These are phyloP conservation scores for Paracorniculantispora psalliotae DNA, from an alignment of 2,329 filamentous ascomycete genomes.

Conservation along the genomic window DNA sequence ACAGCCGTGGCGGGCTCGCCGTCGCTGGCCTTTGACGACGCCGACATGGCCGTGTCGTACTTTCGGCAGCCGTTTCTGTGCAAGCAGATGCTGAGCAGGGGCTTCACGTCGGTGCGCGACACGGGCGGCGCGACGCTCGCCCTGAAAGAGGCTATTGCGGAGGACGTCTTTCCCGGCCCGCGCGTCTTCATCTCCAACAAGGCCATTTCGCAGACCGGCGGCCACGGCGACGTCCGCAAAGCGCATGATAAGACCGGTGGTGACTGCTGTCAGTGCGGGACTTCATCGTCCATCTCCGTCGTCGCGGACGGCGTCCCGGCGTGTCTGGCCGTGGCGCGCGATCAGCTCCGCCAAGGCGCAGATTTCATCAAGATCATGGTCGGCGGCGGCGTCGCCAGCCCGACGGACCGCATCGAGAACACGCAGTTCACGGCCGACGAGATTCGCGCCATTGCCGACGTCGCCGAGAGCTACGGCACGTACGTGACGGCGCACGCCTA, in stretches of 20 bases:
- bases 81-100: conserved; percentile 47
- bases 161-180: conserved; percentile 52
- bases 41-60: conserved; percentile 32
- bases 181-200: conserved; percentile 50
- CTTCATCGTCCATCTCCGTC: conserved; percentile 30
- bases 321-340: conserved; percentile 46
- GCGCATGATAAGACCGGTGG: conserved; percentile 47
- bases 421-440: conserved; percentile 54
- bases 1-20: conserved; percentile 25
- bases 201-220: conserved; percentile 53
- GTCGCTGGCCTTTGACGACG: conserved; percentile 21
- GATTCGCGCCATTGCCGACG: conserved; percentile 47
- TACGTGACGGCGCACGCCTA: conserved; percentile 57
- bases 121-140: conserved; percentile 52
- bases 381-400: conserved; percentile 51
- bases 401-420: conserved; percentile 48
- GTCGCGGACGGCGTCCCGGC: conserved; percentile 51
- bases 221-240: conserved; percentile 48
- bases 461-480: conserved; percentile 43
- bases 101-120: conserved; percentile 56
- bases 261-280: conserved; percentile 35
- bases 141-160: conserved; percentile 51
- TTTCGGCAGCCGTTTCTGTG: conserved; percentile 44
- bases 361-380: conserved; percentile 61
- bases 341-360: conserved; percentile 50